phyloP scores from a whole-genome alignment of 1,139 yeast genomes.

The Kodamaea suecica region DNA sequence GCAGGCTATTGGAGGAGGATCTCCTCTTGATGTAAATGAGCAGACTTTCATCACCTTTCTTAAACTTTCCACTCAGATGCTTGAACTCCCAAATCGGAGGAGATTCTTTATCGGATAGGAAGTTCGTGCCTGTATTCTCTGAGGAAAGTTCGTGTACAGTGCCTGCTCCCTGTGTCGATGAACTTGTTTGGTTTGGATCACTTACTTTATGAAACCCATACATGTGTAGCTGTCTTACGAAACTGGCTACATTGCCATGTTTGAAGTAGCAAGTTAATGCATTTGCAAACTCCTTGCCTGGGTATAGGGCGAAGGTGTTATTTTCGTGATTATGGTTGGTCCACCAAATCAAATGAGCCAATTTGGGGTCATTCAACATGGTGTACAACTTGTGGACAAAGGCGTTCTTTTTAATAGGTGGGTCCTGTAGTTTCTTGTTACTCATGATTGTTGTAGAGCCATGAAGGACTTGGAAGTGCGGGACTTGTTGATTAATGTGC shows the following conservation, averaged over 20 bases:
- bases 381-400: conserved; percentile 61
- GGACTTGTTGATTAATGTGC: no score
- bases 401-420: conserved; percentile 52
- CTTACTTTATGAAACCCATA: conserved; percentile 54
- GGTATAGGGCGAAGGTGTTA: conserved; percentile 60
- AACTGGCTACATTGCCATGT: conserved; percentile 47
- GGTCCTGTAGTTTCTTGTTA: conserved; percentile 16
- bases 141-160: conserved; percentile 11
- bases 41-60: conserved; percentile 68
- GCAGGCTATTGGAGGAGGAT: conserved; percentile 32
- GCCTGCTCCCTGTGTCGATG: conserved; percentile 6
- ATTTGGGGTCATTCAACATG: conserved; percentile 54
- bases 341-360: conserved; percentile 70
- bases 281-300: conserved; percentile 48
- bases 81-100: conserved; percentile 77
- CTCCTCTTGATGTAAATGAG: conserved; percentile 68
- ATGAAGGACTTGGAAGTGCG: no score
- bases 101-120: conserved; percentile 22
- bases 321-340: conserved; percentile 59
- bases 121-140: conserved; percentile 3
- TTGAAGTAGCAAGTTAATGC: conserved; percentile 44
- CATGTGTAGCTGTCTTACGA: conserved; percentile 49
- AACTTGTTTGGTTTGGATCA: conserved; percentile 28
- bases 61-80: conserved; percentile 76
- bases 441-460: conserved; percentile 11